Conservation (phyloP, 2,329 filamentous ascomycete genomes). For the Cercospora sp. region DNA sequence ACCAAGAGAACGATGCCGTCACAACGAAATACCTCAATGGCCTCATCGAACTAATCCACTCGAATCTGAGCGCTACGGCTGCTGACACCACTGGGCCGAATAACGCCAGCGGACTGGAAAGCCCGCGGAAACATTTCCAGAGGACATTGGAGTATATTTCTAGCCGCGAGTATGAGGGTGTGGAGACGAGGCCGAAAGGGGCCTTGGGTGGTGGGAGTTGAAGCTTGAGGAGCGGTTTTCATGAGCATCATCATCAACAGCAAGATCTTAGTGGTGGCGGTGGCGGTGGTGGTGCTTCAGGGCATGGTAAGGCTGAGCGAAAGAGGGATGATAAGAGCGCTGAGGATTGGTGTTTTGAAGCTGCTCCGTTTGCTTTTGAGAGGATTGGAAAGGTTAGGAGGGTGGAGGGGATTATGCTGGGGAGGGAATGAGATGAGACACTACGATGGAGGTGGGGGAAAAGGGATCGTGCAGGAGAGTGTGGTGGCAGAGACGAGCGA, state of each 20-base stretch:
- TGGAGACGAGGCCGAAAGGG: conserved; percentile 63
- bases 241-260: background rate
- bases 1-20: conserved; percentile 97
- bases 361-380: conserved; percentile 3
- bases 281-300: background rate
- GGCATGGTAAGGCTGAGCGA: background rate
- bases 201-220: conserved; percentile 6
- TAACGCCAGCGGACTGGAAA: conserved; percentile 79
- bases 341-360: conserved; percentile 5
- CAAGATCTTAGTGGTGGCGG: background rate
- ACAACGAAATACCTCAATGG: conserved; percentile 98
- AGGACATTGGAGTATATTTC: conserved; percentile 92
- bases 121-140: conserved; percentile 89
- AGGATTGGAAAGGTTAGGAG: conserved; percentile 6
- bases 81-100: conserved; percentile 54
- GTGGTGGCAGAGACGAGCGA: background rate
- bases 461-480: background rate
- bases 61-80: conserved; percentile 71
- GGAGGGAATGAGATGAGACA: background rate
- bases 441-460: background rate
- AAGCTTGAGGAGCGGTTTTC: conserved; percentile 8
- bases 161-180: conserved; percentile 87
- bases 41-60: conserved; percentile 96
- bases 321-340: background rate
- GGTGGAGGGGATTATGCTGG: conserved; percentile 1